Conservation (phyloP, 441 rosid genomes). For the Populus trichocarpa region DNA sequence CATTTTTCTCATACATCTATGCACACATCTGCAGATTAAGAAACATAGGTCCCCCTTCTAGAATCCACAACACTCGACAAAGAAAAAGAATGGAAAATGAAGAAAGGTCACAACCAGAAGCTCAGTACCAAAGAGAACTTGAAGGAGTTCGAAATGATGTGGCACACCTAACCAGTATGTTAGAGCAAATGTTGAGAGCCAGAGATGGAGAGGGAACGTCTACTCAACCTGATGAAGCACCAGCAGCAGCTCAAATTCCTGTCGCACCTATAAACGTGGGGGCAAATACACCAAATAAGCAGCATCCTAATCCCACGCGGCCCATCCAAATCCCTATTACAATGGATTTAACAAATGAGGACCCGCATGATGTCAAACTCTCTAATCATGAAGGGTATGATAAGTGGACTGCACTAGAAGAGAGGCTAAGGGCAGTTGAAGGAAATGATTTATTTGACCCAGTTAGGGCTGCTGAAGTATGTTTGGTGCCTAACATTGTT, state of each 20-base stretch:
- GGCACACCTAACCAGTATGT: too few relatives aligned
- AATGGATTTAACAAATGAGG: not conserved
- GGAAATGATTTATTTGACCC: not conserved
- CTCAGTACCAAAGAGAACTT: too few relatives aligned
- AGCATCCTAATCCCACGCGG: too few relatives aligned
- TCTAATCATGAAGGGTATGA: not conserved
- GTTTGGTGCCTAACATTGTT: not conserved
- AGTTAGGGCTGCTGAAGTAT: not conserved
- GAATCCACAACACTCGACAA: too few relatives aligned
- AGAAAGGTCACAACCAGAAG: too few relatives aligned
- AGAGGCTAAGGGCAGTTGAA: not conserved
- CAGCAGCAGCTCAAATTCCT: too few relatives aligned
- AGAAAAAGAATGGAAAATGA: too few relatives aligned
- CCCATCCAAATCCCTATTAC: not conserved
- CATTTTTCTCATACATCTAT: too few relatives aligned
- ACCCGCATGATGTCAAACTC: not conserved
- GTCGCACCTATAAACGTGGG: accelerated
- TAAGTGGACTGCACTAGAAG: not conserved
- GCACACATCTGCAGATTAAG: too few relatives aligned
- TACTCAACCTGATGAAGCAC: not conserved
- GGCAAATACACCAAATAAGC: not conserved
- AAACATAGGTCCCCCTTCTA: too few relatives aligned
- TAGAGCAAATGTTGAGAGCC: too few relatives aligned
- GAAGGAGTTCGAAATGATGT: too few relatives aligned
- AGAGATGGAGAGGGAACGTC: not conserved